These are phyloP conservation scores for Tetracladium maxilliforme DNA, from an alignment of 2,329 filamentous ascomycete genomes.

Conservation along the genomic window DNA sequence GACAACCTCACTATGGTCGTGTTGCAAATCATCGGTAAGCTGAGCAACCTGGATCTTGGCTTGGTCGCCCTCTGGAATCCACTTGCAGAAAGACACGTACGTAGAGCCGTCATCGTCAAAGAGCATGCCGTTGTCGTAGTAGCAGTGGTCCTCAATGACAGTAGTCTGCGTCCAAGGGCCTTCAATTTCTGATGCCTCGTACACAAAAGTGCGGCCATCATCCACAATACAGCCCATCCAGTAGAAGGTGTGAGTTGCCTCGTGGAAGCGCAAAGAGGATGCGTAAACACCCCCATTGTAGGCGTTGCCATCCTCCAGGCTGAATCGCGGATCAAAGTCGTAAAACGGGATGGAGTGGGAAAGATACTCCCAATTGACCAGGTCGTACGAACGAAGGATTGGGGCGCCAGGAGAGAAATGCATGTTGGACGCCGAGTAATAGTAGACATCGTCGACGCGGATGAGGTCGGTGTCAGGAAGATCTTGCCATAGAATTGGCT, in stretches of 20 bases:
- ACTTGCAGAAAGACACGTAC: conserved; percentile 35
- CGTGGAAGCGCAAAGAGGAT: conserved; percentile 31
- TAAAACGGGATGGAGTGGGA: conserved; percentile 27
- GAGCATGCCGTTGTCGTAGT: conserved; percentile 39
- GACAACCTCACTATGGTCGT: conserved; percentile 27
- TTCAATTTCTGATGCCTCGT: conserved; percentile 23
- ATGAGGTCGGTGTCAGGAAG: conserved; percentile 39
- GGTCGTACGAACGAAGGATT: conserved; percentile 34
- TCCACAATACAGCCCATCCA: conserved; percentile 41
- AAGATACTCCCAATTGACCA: conserved; percentile 32
- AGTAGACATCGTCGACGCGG: conserved; percentile 29
- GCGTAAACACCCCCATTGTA: conserved; percentile 42
- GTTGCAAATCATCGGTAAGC: conserved; percentile 30
- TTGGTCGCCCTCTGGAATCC: conserved; percentile 24
- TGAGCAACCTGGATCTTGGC: conserved; percentile 31
- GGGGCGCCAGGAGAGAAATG: conserved; percentile 40
- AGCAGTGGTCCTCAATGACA: conserved; percentile 18
- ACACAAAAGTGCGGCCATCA: conserved; percentile 33
- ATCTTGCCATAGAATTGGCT: conserved; percentile 38
- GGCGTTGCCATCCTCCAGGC: conserved; percentile 23
- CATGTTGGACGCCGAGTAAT: conserved; percentile 38
- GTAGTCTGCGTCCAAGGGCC: conserved; percentile 20
- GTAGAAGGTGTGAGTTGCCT: conserved; percentile 31
- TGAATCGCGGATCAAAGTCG: conserved; percentile 28
- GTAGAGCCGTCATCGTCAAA: conserved; percentile 41